These are phyloP conservation scores for Flagelloscypha sp. DNA, from an alignment of 768 basidiomycete species.

Conservation along the genomic window DNA sequence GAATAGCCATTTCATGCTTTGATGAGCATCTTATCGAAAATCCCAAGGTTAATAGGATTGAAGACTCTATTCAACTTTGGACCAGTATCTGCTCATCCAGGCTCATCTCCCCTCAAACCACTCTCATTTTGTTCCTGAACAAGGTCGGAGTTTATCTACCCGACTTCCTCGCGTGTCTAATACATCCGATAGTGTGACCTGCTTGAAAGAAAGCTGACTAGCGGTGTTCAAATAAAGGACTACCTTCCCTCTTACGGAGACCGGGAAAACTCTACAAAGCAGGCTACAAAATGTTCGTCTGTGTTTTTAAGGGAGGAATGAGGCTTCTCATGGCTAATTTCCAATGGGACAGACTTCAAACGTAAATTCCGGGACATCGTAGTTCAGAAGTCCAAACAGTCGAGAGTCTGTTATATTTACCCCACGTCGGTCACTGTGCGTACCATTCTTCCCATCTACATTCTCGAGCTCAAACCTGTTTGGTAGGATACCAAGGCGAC, in stretches of 20 bases:
- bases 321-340: no score
- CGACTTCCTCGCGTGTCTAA: no score
- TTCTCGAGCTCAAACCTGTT: not conserved
- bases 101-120: conserved; percentile 46
- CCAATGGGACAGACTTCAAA: conserved; percentile 33
- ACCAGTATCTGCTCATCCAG: conserved; percentile 49
- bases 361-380: conserved; percentile 41
- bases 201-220: conserved; percentile 39
- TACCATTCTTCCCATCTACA: conserved; percentile 8
- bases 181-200: no score
- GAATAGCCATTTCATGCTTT: conserved; percentile 34
- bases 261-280: conserved; percentile 46
- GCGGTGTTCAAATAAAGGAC: conserved; percentile 39
- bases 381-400: conserved; percentile 37
- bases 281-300: conserved; percentile 49
- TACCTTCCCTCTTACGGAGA: conserved; percentile 58
- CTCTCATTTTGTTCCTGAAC: conserved; percentile 67
- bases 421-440: conserved; percentile 53
- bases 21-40: conserved; percentile 48
- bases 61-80: conserved; percentile 70
- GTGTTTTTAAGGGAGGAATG: no score
- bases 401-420: conserved; percentile 48
- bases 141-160: no score
- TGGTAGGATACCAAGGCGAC: conserved; percentile 49
- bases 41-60: conserved; percentile 53